These are phyloP conservation scores for Plectosphaerella plurivora DNA, from an alignment of 2,329 filamentous ascomycete genomes.

Conservation along the genomic window DNA sequence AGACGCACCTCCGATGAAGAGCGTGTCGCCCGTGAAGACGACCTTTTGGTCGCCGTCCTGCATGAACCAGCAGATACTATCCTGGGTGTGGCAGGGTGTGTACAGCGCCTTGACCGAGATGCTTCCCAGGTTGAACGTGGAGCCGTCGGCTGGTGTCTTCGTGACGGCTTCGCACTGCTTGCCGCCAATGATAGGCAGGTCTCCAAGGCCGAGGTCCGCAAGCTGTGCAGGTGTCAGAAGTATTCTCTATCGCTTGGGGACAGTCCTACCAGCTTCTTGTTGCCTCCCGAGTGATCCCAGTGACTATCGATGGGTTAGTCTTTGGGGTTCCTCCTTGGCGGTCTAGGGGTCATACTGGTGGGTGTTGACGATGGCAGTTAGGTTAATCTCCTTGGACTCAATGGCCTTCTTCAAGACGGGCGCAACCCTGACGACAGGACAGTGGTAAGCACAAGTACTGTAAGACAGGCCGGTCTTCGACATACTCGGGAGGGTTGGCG, in stretches of 20 bases:
- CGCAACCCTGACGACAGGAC: constrained; percentile 39
- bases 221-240: constrained; percentile 16
- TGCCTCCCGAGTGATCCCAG: constrained; percentile 91
- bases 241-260: background rate
- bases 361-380: constrained; percentile 90
- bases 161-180: constrained; percentile 80
- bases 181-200: constrained; percentile 79
- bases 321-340: background rate
- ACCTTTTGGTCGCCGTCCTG: constrained; percentile 71
- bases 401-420: constrained; percentile 70
- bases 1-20: constrained; percentile 79
- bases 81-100: constrained; percentile 96
- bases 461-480: constrained; percentile 5
- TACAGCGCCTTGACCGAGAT: constrained; percentile 85
- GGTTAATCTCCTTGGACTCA: constrained; percentile 66
- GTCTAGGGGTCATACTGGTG: constrained; percentile 71
- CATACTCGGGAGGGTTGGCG: constrained; percentile 72
- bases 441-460: too few species aligned
- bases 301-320: constrained; percentile 54
- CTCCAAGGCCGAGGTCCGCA: constrained; percentile 46
- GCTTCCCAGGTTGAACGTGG: constrained; percentile 76
- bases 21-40: constrained; percentile 93
- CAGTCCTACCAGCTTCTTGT: constrained; percentile 66
- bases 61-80: constrained; percentile 94
- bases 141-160: constrained; percentile 67